These are phyloP conservation scores for Geotrichum siamense DNA, from an alignment of 1,139 yeast genomes.

Conservation along the genomic window DNA sequence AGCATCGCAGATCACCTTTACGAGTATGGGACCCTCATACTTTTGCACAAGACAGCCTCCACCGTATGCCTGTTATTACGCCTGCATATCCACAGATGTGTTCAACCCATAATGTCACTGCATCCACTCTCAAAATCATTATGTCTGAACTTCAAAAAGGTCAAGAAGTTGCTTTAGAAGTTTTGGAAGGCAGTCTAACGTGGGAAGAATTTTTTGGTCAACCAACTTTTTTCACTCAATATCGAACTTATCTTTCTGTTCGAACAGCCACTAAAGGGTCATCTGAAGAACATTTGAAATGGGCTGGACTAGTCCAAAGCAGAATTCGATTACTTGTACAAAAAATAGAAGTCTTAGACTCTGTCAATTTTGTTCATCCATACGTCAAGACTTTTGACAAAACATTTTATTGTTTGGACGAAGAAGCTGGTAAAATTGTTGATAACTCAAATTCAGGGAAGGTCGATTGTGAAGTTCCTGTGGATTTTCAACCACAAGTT, in stretches of 20 bases:
- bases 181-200: conserved; percentile 49
- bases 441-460: conserved; percentile 32
- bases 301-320: conserved; percentile 91
- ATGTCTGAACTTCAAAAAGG: conserved; percentile 71
- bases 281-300: conserved; percentile 74
- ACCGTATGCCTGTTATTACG: conserved; percentile 96
- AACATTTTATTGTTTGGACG: conserved; percentile 45
- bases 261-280: conserved; percentile 66
- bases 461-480: conserved; percentile 21
- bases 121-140: conserved; percentile 76
- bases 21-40: conserved; percentile 93
- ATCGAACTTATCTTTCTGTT: conserved; percentile 78
- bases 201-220: conserved; percentile 74
- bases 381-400: conserved; percentile 68
- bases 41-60: conserved; percentile 79
- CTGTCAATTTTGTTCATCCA: conserved; percentile 81
- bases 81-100: conserved; percentile 99
- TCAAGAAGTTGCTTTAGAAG: conserved; percentile 58
- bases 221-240: conserved; percentile 72
- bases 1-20: conserved; percentile 93
- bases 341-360: conserved; percentile 68
- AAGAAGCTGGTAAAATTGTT: conserved; percentile 48
- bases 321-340: conserved; percentile 71
- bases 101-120: conserved; percentile 90
- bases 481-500: conserved; percentile 23